Percentiles rank a stretch among this genome's conserved stretches.
Evolutionary conservation across 257 asterid genomes (phyloP).

Genomic region (Paraleonurus japonicus): DNA sequence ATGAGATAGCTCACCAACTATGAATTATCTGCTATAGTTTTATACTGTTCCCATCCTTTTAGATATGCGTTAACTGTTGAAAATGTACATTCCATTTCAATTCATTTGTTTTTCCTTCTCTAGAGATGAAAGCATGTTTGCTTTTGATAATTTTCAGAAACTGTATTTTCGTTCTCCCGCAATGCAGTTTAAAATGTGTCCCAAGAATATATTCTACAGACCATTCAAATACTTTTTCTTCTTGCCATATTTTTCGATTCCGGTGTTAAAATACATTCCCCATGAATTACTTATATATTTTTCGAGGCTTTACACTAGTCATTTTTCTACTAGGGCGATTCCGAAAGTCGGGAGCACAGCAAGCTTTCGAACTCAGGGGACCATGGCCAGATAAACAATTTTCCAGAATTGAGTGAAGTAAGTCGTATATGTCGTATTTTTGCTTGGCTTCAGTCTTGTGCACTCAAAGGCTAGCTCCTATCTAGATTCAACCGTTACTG

Average conservation of each 20-base stretch:
- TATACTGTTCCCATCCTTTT: neutral
- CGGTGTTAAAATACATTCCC: neutral
- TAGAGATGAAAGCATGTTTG: neutral
- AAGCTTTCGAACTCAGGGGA: conserved; percentile 33
- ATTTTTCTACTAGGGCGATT: conserved; percentile 47
- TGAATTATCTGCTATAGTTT: conserved; percentile 7
- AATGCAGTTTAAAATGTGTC: neutral
- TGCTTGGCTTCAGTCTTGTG: neutral
- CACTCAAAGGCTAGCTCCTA: neutral
- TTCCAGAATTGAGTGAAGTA: conserved; percentile 50
- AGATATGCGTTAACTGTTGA: neutral
- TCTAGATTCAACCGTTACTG: neutral
- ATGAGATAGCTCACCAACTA: conserved; percentile 18
- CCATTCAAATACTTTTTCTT: neutral
- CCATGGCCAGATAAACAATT: conserved; percentile 34
- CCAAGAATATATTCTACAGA: neutral
- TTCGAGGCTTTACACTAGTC: conserved; percentile 10
- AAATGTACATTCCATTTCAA: neutral
- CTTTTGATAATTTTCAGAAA: neutral
- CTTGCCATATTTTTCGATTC: neutral
- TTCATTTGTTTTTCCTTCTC: neutral
- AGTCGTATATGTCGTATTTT: conserved; percentile 22
- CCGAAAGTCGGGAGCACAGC: conserved; percentile 39
- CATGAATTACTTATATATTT: neutral
- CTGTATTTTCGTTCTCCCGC: neutral